These are phyloP conservation scores for Ramalina intermedia DNA, from an alignment of 495 filamentous ascomycete species.

Conservation along the genomic window DNA sequence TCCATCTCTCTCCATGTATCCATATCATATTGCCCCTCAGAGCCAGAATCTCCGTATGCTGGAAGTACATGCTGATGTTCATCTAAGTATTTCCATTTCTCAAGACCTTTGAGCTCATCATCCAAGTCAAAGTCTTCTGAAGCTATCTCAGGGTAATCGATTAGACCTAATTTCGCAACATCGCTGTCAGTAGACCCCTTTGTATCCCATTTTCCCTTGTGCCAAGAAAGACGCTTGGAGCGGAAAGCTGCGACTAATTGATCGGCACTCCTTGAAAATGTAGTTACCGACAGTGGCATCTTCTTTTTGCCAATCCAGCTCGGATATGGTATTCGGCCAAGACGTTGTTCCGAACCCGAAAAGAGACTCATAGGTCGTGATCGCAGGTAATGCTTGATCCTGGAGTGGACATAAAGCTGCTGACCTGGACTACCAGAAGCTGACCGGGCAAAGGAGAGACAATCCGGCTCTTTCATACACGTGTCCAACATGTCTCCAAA, in stretches of 20 bases:
- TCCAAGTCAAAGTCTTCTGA: constrained; percentile 14
- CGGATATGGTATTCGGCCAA: constrained; percentile 11
- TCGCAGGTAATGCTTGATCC: constrained; percentile 18
- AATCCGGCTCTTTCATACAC: background rate
- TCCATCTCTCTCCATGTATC: constrained; percentile 51
- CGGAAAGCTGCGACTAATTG: constrained; percentile 2
- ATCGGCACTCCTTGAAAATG: constrained; percentile 1
- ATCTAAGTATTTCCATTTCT: constrained; percentile 30
- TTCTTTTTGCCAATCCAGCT: constrained; percentile 8
- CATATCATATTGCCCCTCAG: constrained; percentile 37
- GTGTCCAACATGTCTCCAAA: constrained; percentile 15
- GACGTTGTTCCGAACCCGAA: background rate
- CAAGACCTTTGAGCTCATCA: constrained; percentile 26
- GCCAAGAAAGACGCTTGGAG: constrained; percentile 11
- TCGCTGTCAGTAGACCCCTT: background rate
- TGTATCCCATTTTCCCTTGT: background rate
- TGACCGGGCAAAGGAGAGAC: constrained; percentile 4
- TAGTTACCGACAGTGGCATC: constrained; percentile 10
- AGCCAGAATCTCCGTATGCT: constrained; percentile 49
- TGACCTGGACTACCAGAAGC: constrained; percentile 6
- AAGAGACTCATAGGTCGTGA: background rate
- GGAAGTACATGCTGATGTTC: constrained; percentile 40
- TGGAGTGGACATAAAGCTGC: constrained; percentile 14
- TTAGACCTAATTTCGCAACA: background rate
- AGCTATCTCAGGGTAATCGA: constrained; percentile 5